Conservation (phyloP, 176 grass and related monocot species). For the Areca catechu region DNA sequence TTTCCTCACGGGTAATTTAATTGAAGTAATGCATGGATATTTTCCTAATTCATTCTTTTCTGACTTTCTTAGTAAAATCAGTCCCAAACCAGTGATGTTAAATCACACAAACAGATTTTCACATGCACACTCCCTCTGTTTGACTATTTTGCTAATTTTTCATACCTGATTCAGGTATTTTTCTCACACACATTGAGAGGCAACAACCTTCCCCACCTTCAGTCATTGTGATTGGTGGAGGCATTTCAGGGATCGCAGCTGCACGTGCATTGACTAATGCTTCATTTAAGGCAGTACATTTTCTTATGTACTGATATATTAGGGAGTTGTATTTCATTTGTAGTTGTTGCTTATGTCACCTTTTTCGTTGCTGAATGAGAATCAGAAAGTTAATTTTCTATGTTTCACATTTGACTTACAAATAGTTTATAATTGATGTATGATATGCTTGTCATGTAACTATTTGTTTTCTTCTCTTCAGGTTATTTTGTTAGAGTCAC, state of each 20-base stretch:
- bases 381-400: too few species aligned
- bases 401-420: too few species aligned
- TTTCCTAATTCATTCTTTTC: too few species aligned
- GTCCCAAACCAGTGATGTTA: too few species aligned
- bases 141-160: neutral
- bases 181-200: conserved; percentile 70
- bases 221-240: conserved; percentile 91
- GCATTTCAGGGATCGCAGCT: conserved; percentile 92
- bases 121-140: neutral
- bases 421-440: too few species aligned
- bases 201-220: conserved; percentile 55
- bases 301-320: neutral
- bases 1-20: too few species aligned
- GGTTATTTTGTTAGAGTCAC: conserved; percentile 85
- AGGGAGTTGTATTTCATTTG: too few species aligned
- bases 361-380: too few species aligned
- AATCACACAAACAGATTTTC: too few species aligned
- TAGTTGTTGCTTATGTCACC: too few species aligned
- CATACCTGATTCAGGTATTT: conserved; percentile 38
- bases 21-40: too few species aligned
- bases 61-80: too few species aligned
- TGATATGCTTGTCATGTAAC: neutral
- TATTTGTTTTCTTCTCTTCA: conserved; percentile 5
- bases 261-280: conserved; percentile 71
- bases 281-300: conserved; percentile 59